Evolutionary conservation across 1,284 basidiomycete genomes (phyloP).

Genomic region (Ustilago loliicola): DNA sequence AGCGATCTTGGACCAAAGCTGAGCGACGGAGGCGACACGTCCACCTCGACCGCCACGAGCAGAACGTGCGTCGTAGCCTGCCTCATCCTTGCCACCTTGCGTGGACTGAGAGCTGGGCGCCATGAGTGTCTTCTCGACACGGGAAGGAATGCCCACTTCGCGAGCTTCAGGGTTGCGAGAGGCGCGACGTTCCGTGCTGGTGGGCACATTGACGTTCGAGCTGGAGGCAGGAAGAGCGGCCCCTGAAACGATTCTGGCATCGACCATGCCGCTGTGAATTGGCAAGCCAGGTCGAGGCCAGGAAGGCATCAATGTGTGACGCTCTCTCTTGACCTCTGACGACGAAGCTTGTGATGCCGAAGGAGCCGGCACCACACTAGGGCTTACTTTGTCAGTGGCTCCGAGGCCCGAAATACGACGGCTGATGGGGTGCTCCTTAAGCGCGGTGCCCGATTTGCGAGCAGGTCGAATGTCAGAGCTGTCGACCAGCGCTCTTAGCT

Average conservation of each 20-base stretch:
- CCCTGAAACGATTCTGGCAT: background rate
- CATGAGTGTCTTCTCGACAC: conserved; percentile 42
- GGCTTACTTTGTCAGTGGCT: conserved; percentile 13
- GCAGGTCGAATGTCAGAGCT: conserved; percentile 42
- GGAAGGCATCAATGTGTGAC: conserved; percentile 46
- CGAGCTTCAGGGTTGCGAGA: conserved; percentile 32
- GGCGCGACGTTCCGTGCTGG: conserved; percentile 20
- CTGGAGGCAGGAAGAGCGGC: background rate
- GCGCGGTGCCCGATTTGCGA: conserved; percentile 51
- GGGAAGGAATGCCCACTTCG: conserved; percentile 42
- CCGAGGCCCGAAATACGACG: conserved; percentile 39
- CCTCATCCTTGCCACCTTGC: conserved; percentile 15
- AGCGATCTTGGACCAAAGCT: conserved; percentile 76
- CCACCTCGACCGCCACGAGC: conserved; percentile 83
- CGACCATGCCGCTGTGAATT: conserved; percentile 1
- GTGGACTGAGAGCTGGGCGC: conserved; percentile 14
- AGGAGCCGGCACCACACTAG: conserved; percentile 13
- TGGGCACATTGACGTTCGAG: background rate
- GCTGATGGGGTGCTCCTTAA: conserved; percentile 53
- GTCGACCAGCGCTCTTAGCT: conserved; percentile 56
- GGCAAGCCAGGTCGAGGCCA: conserved; percentile 46
- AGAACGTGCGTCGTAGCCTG: conserved; percentile 78
- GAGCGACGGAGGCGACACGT: conserved; percentile 79
- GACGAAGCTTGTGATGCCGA: conserved; percentile 10
- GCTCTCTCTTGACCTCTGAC: conserved; percentile 22